Base-by-base conservation (phyloP, 257 asterid species). In the Forsythia viridissima region DNA sequence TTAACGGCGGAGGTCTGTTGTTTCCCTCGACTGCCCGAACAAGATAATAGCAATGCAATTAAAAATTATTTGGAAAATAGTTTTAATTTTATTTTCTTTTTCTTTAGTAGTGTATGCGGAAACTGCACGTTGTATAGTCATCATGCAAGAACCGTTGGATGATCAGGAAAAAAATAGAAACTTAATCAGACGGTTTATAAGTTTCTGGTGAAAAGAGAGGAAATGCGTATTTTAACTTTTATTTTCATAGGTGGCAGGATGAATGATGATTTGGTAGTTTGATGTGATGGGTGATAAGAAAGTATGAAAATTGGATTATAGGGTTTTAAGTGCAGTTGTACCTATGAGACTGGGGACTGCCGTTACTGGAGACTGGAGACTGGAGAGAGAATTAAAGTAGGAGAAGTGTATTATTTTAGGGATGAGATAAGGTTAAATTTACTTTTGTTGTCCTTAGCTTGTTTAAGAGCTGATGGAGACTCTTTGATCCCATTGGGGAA, bases 11-110 rank as follows among this genome's bases (percentile, higher is more conserved):
- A 2, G 36, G 75, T 37, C 11, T 80, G 8, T 30, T 77, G 76
- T 76, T 84, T 3, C 87, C 88, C 44, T 79, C 90, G 57, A 41
- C 81, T 1, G 83, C 92, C 70, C 89, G 93, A 78, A 90, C 90
- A 70, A 89, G 89, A 87, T 87, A 82, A 88, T 41, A 37, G 8
- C 0, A 51, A 13, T 13, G 63, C 5, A 57, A n/a, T 43, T 66
- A 41, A 57, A 57, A 5, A n/a, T 13, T 6, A 18, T 43, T 44
- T 57, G 24, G 38, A 38, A 24, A 8, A 18, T 11, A 11, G 55
- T 59, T 68, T 74, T 77, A 16, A n/a, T 52, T 52, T 52, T 16
- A 52, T 13, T 4, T 52, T 18, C 24, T 18, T n/a, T 20, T 52
- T 57, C n/a, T 66, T 70, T 30, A 1, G 34, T 30, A 30, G 78